phyloP scores from a whole-genome alignment of 306 rosid genomes.

The Corylus heterophylla region DNA sequence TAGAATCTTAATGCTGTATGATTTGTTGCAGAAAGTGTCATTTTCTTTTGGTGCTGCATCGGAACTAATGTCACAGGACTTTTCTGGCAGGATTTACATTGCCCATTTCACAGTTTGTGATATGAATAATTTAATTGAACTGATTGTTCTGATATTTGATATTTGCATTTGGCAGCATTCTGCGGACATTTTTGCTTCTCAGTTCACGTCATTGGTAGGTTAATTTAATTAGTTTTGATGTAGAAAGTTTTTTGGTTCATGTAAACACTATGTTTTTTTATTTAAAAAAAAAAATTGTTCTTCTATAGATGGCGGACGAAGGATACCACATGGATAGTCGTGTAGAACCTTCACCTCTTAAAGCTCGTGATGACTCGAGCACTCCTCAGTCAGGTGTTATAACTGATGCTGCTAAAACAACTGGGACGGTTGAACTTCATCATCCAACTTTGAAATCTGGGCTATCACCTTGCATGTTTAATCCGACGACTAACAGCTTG shows the following conservation, averaged over 20 bases:
- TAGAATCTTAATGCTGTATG: neutral
- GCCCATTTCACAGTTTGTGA: neutral
- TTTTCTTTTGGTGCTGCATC: neutral
- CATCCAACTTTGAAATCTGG: constrained; percentile 14
- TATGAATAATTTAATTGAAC: neutral
- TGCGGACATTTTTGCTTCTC: constrained; percentile 28
- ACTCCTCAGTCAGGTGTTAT: neutral
- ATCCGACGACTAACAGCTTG: constrained; percentile 2
- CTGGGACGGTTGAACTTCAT: neutral
- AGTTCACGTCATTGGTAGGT: constrained; percentile 41
- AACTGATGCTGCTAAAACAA: constrained; percentile 2
- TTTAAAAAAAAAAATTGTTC: neutral
- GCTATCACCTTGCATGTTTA: neutral
- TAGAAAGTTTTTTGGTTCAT: constrained; percentile 6
- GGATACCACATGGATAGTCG: constrained; percentile 32
- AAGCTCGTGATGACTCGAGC: constrained; percentile 12
- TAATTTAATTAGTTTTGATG: neutral
- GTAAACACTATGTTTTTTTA: neutral
- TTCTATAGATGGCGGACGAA: constrained; percentile 37
- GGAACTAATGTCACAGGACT: neutral
- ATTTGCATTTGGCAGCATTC: constrained; percentile 25
- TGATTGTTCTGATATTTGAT: constrained; percentile 18
- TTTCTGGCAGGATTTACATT: constrained; percentile 3
- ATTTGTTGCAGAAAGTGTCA: neutral
- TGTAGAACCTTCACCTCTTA: constrained; percentile 4